Evolutionary conservation across 768 basidiomycete species (phyloP).

Genomic region (Pholiota microspora): DNA sequence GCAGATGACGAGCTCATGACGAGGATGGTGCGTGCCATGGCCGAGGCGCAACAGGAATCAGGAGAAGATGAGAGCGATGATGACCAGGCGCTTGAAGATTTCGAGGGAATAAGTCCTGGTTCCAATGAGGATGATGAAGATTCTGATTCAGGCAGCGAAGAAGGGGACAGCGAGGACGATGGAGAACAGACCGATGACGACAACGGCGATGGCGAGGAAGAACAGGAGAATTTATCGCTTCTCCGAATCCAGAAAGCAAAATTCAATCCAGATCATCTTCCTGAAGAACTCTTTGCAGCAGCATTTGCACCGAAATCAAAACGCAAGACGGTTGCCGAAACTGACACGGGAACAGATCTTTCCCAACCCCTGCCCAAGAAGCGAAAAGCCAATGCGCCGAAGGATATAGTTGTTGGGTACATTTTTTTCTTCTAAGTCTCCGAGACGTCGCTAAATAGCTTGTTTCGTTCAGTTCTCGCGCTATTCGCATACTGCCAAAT

Average conservation of each 20-base stretch:
- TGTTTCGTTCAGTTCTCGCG: conserved; percentile 41
- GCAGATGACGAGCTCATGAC: conserved; percentile 23
- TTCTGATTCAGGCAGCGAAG: conserved; percentile 24
- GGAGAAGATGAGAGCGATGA: conserved; percentile 16
- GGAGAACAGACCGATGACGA: conserved; percentile 22
- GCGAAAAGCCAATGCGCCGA: conserved; percentile 28
- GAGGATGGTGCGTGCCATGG: conserved; percentile 41
- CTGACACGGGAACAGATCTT: conserved; percentile 13
- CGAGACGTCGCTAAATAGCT: neutral
- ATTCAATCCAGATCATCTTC: conserved; percentile 49
- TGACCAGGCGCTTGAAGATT: conserved; percentile 12
- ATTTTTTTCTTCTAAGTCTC: conserved; percentile 15
- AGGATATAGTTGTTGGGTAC: conserved; percentile 59
- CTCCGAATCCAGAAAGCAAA: conserved; percentile 17
- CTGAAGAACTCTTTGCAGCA: conserved; percentile 61
- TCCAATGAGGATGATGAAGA: conserved; percentile 11
- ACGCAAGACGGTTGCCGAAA: too few relatives aligned
- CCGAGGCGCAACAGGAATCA: conserved; percentile 32
- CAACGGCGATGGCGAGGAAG: conserved; percentile 25
- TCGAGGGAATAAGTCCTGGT: conserved; percentile 7
- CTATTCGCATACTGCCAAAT: conserved; percentile 46
- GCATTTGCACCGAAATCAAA: conserved; percentile 41
- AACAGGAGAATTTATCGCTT: too few relatives aligned
- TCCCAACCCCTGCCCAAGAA: conserved; percentile 23
- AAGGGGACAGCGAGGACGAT: conserved; percentile 24